phyloP scores from a whole-genome alignment of 2,329 filamentous ascomycete species.

The Colletotrichum chlorophyti region DNA sequence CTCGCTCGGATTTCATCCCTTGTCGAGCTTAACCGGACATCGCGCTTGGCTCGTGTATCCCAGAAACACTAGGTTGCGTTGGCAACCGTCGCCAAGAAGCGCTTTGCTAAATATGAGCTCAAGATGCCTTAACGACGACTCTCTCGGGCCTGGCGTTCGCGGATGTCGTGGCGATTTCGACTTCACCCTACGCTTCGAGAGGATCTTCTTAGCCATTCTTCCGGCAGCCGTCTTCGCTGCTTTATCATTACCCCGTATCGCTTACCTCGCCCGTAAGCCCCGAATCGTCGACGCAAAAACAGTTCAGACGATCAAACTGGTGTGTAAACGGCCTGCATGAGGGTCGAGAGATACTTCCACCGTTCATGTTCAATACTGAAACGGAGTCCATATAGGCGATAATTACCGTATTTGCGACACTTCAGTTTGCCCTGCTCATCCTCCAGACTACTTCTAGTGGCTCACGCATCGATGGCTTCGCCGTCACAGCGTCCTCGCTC shows the following conservation, averaged over 20 bases:
- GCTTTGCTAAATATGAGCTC: slow-evolving; percentile 18
- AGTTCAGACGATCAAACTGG: slow-evolving; percentile 36
- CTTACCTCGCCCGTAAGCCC: slow-evolving; percentile 36
- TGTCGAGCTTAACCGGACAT: no score
- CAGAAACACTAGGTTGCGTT: not conserved
- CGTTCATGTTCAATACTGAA: not conserved
- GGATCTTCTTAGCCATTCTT: slow-evolving; percentile 45
- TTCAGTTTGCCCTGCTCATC: slow-evolving; percentile 41
- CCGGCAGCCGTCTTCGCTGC: slow-evolving; percentile 44
- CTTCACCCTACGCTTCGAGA: slow-evolving; percentile 51
- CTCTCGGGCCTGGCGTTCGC: slow-evolving; percentile 44
- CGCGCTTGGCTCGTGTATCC: not conserved
- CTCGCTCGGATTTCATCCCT: no score
- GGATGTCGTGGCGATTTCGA: slow-evolving; percentile 51
- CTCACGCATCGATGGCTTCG: slow-evolving; percentile 32
- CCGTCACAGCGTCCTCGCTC: slow-evolving; percentile 37
- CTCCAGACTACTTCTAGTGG: slow-evolving; percentile 34
- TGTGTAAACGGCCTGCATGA: not conserved
- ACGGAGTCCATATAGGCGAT: slow-evolving; percentile 11
- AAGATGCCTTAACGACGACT: slow-evolving; percentile 38
- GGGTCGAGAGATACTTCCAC: no score
- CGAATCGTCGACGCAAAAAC: slow-evolving; percentile 37
- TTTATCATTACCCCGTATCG: slow-evolving; percentile 38
- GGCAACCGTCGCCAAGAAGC: not conserved
- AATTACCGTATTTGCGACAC: slow-evolving; percentile 33